These are phyloP conservation scores for Sechiopsis laciniata DNA, from an alignment of 306 rosid genomes.

Conservation along the genomic window DNA sequence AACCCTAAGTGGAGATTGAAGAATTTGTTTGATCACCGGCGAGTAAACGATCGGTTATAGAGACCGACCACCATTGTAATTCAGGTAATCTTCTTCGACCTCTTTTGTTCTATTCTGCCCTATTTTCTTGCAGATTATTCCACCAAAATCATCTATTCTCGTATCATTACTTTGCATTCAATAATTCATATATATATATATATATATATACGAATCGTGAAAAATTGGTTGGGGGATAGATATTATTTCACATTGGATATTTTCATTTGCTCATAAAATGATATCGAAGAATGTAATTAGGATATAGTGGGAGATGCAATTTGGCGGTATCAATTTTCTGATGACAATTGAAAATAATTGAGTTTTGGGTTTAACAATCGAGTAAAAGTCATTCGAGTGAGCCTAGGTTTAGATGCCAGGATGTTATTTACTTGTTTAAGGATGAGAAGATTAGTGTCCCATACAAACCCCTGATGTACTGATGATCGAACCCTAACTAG, in stretches of 20 bases:
- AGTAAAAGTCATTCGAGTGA: background rate
- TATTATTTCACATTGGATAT: background rate
- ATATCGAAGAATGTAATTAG: background rate
- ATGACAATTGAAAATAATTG: background rate
- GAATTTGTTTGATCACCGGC: background rate
- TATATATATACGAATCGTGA: background rate
- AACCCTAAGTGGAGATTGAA: background rate
- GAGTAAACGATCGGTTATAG: background rate
- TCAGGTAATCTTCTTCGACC: background rate
- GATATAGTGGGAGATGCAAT: background rate
- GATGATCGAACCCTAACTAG: background rate
- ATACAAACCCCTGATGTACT: background rate
- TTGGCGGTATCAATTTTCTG: background rate
- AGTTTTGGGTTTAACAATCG: background rate
- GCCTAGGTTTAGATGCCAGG: background rate
- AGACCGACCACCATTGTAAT: background rate
- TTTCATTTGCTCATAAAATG: background rate
- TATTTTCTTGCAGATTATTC: background rate
- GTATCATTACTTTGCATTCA: background rate
- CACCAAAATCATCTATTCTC: conserved; percentile 1
- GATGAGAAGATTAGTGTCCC: background rate
- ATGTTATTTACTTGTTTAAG: background rate
- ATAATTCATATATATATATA: background rate
- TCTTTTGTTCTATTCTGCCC: background rate
- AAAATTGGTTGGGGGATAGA: background rate